Conservation (phyloP, 2,329 filamentous ascomycete genomes). For the Aureobasidium pullulans region DNA sequence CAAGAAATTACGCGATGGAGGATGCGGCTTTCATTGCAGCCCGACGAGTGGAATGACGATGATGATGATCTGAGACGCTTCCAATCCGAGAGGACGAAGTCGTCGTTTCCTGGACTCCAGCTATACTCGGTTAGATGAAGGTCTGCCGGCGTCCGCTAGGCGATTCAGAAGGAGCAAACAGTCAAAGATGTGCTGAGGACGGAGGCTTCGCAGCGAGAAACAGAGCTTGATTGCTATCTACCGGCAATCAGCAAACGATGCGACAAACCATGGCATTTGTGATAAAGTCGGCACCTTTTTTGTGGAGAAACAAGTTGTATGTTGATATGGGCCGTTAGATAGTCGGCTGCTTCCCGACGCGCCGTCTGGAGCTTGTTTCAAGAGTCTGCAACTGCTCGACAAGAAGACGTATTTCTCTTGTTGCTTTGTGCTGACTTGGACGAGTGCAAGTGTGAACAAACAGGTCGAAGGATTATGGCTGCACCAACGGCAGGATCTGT, state of each 20-base stretch:
- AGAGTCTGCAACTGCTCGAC: not conserved
- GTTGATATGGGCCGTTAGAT: slow-evolving; percentile 8
- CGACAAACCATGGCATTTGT: not conserved
- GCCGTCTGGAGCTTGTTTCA: slow-evolving; percentile 7
- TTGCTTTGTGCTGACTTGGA: not conserved
- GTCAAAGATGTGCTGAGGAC: not conserved
- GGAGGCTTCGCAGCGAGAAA: not conserved
- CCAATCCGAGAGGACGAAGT: not conserved
- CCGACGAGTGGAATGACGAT: not conserved
- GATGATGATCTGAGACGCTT: not conserved
- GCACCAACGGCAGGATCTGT: not conserved
- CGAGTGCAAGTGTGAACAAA: not conserved
- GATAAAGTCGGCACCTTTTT: slow-evolving; percentile 8
- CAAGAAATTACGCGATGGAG: not conserved
- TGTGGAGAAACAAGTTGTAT: slow-evolving; percentile 3
- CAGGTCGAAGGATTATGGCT: not conserved
- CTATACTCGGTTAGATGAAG: not conserved
- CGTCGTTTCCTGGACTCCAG: not conserved
- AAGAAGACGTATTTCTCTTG: not conserved
- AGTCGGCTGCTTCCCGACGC: slow-evolving; percentile 1
- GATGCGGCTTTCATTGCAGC: slow-evolving; percentile 2
- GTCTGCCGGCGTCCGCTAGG: not conserved
- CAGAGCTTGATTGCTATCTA: not conserved
- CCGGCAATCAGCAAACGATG: slow-evolving; percentile 6
- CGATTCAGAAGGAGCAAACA: not conserved